Evolutionary conservation across 2,329 filamentous ascomycete species (phyloP).

Genomic region (Curvularia sp.): DNA sequence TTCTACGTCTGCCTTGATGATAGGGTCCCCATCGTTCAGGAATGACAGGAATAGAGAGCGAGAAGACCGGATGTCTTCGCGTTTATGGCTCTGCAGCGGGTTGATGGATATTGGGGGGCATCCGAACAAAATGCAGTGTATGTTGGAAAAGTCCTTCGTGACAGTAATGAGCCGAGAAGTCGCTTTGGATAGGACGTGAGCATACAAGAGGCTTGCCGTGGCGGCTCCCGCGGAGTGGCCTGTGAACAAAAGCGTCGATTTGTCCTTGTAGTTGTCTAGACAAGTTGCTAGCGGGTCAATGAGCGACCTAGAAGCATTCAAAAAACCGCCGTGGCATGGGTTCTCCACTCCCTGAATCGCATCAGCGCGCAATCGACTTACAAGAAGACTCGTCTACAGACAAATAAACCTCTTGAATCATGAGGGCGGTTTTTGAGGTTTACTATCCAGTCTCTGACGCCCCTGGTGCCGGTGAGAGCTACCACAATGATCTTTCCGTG

Average conservation of each 20-base stretch:
- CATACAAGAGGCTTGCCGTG: slow-evolving; percentile 5
- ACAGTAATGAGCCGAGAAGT: neutral
- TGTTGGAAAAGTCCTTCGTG: neutral
- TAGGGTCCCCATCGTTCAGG: slow-evolving; percentile 6
- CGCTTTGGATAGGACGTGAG: neutral
- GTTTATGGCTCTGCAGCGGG: slow-evolving; percentile 1
- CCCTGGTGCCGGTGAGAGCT: slow-evolving; percentile 3
- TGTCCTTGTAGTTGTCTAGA: neutral
- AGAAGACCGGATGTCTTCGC: neutral
- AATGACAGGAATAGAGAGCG: slow-evolving; percentile 2
- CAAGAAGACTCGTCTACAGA: neutral
- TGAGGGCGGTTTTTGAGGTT: neutral
- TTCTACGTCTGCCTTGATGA: slow-evolving; percentile 5
- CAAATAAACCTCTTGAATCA: slow-evolving; percentile 1
- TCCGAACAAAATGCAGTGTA: slow-evolving; percentile 7
- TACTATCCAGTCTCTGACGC: slow-evolving; percentile 6
- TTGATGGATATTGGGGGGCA: slow-evolving; percentile 1
- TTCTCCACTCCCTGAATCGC: neutral
- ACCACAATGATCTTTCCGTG: slow-evolving; percentile 2
- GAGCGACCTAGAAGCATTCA: slow-evolving; percentile 4
- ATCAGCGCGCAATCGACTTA: neutral
- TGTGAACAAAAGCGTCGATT: slow-evolving; percentile 6
- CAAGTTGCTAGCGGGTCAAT: neutral
- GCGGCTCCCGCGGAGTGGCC: slow-evolving; percentile 7
- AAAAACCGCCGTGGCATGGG: slow-evolving; percentile 1